phyloP scores from a whole-genome alignment of 2,329 filamentous ascomycete species.

The Apiospora malaysiana region DNA sequence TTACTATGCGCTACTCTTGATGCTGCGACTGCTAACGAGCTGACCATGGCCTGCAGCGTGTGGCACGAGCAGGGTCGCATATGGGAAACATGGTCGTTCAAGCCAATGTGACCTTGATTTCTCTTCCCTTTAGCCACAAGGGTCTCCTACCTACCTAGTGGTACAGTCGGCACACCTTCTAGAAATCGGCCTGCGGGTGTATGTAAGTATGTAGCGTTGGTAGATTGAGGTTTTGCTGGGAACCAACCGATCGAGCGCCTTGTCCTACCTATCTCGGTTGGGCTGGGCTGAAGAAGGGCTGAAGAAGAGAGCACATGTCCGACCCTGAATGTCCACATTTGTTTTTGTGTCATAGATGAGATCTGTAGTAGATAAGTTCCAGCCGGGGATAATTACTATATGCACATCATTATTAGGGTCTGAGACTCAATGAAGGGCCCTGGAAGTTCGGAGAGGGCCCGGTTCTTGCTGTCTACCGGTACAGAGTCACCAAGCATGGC shows the following conservation, averaged over 20 bases:
- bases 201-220: background rate
- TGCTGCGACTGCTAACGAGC: background rate
- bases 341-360: constrained; percentile 14
- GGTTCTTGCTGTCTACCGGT: background rate
- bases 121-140: background rate
- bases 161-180: background rate
- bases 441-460: background rate
- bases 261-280: constrained; percentile 16
- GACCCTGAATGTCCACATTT: constrained; percentile 11
- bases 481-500: background rate
- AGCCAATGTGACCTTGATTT: background rate
- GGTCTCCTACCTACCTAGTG: no score
- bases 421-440: background rate
- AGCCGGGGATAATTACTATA: background rate
- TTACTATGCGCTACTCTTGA: background rate
- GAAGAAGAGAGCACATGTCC: constrained; percentile 10
- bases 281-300: constrained; percentile 6
- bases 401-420: constrained; percentile 15
- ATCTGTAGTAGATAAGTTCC: constrained; percentile 2
- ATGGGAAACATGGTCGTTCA: background rate
- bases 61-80: background rate
- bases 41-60: background rate
- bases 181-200: background rate
- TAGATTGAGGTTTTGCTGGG: background rate
- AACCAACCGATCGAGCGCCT: background rate